phyloP scores from a whole-genome alignment of 306 rosid species.

The Vicia villosa region DNA sequence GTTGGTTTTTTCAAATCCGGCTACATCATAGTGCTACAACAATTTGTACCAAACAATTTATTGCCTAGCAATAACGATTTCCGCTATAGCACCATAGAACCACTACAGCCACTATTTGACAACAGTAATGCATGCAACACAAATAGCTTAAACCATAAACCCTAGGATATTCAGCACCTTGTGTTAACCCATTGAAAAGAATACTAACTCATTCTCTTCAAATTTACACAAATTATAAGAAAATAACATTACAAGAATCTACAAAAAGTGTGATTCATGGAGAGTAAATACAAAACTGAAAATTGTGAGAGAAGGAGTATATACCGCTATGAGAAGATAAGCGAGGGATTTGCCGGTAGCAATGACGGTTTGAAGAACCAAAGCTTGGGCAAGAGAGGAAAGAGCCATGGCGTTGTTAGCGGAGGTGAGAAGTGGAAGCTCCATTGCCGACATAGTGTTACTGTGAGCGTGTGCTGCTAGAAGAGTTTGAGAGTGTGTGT shows the following conservation, averaged over 20 bases:
- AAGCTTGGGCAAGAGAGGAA: conserved; percentile 47
- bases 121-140: background rate
- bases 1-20: background rate
- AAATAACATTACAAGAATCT: background rate
- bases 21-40: background rate
- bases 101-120: background rate
- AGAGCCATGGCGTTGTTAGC: conserved; percentile 34
- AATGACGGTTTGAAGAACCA: conserved; percentile 48
- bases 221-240: background rate
- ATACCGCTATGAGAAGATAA: conserved; percentile 59
- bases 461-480: conserved; percentile 11
- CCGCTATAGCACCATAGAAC: background rate
- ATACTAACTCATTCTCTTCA: too few species aligned
- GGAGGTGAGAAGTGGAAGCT: conserved; percentile 37
- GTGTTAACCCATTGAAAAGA: too few species aligned
- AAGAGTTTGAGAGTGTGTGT: conserved; percentile 12
- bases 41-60: background rate
- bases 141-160: background rate
- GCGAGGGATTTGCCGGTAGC: conserved; percentile 55
- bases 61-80: too few species aligned
- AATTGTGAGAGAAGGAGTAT: background rate
- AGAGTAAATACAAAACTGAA: background rate
- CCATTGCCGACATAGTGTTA: conserved; percentile 46
- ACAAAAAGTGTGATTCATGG: background rate
- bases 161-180: background rate